phyloP scores from a whole-genome alignment of 2,329 filamentous ascomycete species.

The Boeremia exigua region DNA sequence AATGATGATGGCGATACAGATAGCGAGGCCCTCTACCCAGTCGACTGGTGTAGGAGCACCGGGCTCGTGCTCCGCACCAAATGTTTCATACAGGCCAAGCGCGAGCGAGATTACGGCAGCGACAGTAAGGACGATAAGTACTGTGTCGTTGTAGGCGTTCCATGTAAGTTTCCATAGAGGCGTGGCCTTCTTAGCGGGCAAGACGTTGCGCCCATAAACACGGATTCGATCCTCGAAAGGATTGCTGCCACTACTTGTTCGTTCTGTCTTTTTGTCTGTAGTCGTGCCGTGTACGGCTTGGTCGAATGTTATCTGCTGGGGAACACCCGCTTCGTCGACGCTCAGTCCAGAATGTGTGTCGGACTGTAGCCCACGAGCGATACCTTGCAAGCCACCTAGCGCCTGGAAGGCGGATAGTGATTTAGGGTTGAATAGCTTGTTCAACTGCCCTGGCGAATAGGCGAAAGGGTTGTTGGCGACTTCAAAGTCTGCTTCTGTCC shows the following conservation, averaged over 20 bases:
- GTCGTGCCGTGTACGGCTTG: constrained; percentile 55
- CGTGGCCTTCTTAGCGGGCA: constrained; percentile 69
- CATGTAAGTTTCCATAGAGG: constrained; percentile 67
- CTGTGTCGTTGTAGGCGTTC: constrained; percentile 76
- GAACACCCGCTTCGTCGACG: constrained; percentile 56
- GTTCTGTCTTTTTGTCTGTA: constrained; percentile 27
- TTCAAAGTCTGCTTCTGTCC: constrained; percentile 34
- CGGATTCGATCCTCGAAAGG: constrained; percentile 63
- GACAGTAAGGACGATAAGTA: constrained; percentile 72
- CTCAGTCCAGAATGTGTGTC: constrained; percentile 57
- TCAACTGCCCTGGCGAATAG: constrained; percentile 61
- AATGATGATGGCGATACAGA: constrained; percentile 47
- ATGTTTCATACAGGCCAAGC: constrained; percentile 72
- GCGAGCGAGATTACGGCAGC: constrained; percentile 73
- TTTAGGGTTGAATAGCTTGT: constrained; percentile 60
- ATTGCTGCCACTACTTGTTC: constrained; percentile 23
- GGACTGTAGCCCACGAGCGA: constrained; percentile 59
- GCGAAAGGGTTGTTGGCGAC: constrained; percentile 58
- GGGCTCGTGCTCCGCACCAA: constrained; percentile 54
- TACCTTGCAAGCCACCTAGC: constrained; percentile 61
- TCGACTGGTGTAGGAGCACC: constrained; percentile 52
- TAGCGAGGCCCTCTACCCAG: constrained; percentile 48
- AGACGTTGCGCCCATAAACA: constrained; percentile 65
- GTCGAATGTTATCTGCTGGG: constrained; percentile 57
- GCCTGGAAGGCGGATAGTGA: constrained; percentile 57